Evolutionary conservation across 805 yeast genomes (phyloP).

Genomic region (Monosporozyma unispora): DNA sequence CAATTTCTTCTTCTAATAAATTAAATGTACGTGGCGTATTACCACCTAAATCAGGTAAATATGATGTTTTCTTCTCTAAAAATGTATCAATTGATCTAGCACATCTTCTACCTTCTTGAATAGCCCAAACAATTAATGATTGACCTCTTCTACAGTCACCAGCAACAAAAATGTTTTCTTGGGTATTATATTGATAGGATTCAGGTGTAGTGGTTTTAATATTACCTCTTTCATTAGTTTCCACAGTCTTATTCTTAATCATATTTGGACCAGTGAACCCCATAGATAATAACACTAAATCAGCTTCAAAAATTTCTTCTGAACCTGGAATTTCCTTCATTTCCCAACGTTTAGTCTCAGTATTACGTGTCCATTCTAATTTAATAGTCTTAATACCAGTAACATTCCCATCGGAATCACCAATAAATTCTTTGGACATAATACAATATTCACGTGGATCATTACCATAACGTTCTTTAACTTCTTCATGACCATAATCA

Average conservation of each 20-base stretch:
- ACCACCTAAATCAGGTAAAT: constrained; percentile 90
- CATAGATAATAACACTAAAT: constrained; percentile 87
- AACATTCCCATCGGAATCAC: constrained; percentile 90
- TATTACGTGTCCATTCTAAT: constrained; percentile 96
- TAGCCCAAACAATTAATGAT: constrained; percentile 97
- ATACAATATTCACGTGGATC: constrained; percentile 97
- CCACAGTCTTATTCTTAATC: constrained; percentile 41
- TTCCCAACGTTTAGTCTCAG: constrained; percentile 88
- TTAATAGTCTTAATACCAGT: constrained; percentile 92
- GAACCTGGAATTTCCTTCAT: constrained; percentile 96
- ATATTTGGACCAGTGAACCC: constrained; percentile 97
- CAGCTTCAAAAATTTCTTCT: constrained; percentile 92
- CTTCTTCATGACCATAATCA: constrained; percentile 96
- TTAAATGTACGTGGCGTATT: constrained; percentile 78
- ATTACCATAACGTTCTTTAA: constrained; percentile 85
- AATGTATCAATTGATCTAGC: constrained; percentile 84
- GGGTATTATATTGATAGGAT: constrained; percentile 48
- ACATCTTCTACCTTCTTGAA: constrained; percentile 98
- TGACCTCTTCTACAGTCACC: constrained; percentile 99
- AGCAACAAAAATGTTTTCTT: constrained; percentile 77
- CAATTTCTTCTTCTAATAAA: constrained; percentile 67
- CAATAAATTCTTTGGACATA: constrained; percentile 89
- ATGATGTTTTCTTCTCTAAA: constrained; percentile 50
- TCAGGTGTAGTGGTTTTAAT: constrained; percentile 48
- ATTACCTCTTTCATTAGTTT: constrained; percentile 59